Evolutionary conservation across 371 early-diverging fungal species (phyloP), one percentile per base, ranked within the genome.

Genomic region (Catenaria anguillulae): DNA sequence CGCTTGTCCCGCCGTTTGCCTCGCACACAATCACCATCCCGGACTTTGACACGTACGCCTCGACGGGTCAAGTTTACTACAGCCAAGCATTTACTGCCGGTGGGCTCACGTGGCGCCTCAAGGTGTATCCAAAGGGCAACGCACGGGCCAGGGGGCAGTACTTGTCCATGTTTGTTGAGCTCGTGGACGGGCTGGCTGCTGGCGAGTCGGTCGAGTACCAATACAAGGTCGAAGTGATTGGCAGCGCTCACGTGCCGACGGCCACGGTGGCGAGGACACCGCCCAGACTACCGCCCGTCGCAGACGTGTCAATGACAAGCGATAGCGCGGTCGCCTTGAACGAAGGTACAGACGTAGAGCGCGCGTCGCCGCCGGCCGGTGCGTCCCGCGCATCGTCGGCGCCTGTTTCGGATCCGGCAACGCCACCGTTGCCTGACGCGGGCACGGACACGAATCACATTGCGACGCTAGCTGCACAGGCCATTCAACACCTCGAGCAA

Each of bases 71-170:
- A 19, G 63, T 63, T 5, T 37, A 65, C 19, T 68, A 61, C 52
- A 68, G 68, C 21, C 50, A 59, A 6, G 33, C 55, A 17, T 35
- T 71, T 34, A 31, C 8, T 5, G 64, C 63, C 35, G 62, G 65
- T 12, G 73, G 70, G 24, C 45, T 67, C 60, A 50, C 34, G 42
- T 68, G 69, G 73, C 63, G 65, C 13, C 60, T 71, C 23, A 71
- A 71, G 46, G 68, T 71, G 3, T 71, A 71, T 50, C 67, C 67
- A 26, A 33, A 34, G 40, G 68, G 68, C 31, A 68, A 65, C 33
- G 65, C 65, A 19, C 48, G 48, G 29, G 64, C 64, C n/a, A 43
- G 66, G 34, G 65, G 60, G 21, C 26, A 17, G 26, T 65, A 43
- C 50, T 36, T 70, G 23, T 69, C 67, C 6, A 64, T 65, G 8